These are phyloP conservation scores for Beauveria bassiana DNA, from an alignment of 2,329 filamentous ascomycete genomes.

Conservation along the genomic window DNA sequence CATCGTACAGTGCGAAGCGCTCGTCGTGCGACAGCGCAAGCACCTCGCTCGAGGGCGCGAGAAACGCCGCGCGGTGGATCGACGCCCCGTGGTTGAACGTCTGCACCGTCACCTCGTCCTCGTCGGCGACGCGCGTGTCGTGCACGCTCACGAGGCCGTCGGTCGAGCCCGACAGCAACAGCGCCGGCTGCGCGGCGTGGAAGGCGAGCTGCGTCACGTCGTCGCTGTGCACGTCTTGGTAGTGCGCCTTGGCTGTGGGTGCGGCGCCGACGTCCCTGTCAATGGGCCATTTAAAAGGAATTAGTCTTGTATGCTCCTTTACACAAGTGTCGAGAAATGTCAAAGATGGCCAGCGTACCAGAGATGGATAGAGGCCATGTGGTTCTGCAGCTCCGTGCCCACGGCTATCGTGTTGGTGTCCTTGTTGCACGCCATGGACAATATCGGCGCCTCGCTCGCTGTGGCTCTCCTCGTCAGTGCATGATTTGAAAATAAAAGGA, in stretches of 20 bases:
- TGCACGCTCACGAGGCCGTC: conserved; percentile 74
- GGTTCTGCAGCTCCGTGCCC: conserved; percentile 64
- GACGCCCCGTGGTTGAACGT: conserved; percentile 72
- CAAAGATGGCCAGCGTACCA: conserved; percentile 37
- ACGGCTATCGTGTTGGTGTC: conserved; percentile 55
- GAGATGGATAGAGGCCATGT: conserved; percentile 52
- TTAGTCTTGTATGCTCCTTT: neutral
- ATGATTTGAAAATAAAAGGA: too few relatives aligned
- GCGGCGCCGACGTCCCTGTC: conserved; percentile 50
- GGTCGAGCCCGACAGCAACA: conserved; percentile 69
- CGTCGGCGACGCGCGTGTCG: conserved; percentile 61
- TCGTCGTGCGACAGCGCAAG: conserved; percentile 74
- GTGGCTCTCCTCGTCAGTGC: conserved; percentile 16
- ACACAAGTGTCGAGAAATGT: too few relatives aligned
- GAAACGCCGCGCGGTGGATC: conserved; percentile 67
- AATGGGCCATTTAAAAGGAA: neutral
- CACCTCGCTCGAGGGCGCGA: conserved; percentile 51
- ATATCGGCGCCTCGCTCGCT: conserved; percentile 45
- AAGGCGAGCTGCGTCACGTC: conserved; percentile 54
- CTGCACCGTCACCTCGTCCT: conserved; percentile 71
- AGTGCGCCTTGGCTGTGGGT: conserved; percentile 40
- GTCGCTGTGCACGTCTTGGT: conserved; percentile 60
- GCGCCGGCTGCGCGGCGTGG: conserved; percentile 50
- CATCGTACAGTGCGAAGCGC: conserved; percentile 63
- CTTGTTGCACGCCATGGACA: conserved; percentile 56